Evolutionary conservation across 2,329 filamentous ascomycete species (phyloP), one percentile per base, ranked within the genome.

Genomic region (Aspergillus udagawae): DNA sequence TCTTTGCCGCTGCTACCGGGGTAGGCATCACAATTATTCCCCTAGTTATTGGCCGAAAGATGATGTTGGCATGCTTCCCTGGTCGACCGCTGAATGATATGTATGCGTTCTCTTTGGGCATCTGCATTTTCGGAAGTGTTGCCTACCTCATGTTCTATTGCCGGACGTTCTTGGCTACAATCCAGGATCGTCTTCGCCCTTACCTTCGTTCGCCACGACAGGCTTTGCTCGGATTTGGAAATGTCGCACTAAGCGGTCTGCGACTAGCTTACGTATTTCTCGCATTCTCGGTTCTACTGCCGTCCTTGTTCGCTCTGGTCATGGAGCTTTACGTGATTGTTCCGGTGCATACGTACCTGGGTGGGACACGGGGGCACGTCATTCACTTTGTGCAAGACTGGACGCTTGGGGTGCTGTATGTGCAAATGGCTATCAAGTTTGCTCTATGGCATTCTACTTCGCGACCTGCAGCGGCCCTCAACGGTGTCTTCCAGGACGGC

Each of bases 351-450:
- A 92, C 91, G 0, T 91, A 92, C 68, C 81, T 90, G 72, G 67
- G 67, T 7, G 65, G 66, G 17, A 62, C 65, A 14, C 56, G 73
- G 35, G 67, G 67, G 1, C 75, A 75, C 54, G 67, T 76, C 7
- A 85, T 97, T 45, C 89, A 95, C 60, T 82, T 97, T 60, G 87
- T 97, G 45, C 93, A 97, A 70, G 88, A 92, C 57, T 99, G 93
- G 92, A 96, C 92, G 0, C 80, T 99, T 1, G 94, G 94, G 4
- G 83, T 99, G 23, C 82, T 99, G 3, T 97, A 96, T 72, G 82
- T 95, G 29, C 92, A 96, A 62, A 85, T 97, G 66, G 84, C 84
- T 0, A 83, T 86, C 17, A 87, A 89, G 42, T 77, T 91, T 65
- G 80, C 92, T 27, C 79, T 88, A 12, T 82, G 87, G 67, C 82